Conservation (phyloP, 441 rosid species). For the Melastoma candidum region DNA sequence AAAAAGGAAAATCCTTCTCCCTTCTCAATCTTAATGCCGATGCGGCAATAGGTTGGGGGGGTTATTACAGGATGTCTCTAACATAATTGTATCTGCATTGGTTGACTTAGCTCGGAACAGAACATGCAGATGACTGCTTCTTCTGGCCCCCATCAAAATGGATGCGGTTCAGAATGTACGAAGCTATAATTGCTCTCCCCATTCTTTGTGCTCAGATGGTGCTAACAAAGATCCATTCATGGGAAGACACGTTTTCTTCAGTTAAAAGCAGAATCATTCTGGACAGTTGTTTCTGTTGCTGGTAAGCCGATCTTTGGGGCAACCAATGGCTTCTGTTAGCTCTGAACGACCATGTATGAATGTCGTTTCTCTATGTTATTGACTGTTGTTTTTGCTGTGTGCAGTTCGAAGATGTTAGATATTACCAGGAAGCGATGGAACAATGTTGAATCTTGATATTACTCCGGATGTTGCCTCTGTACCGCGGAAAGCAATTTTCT, state of each 20-base stretch:
- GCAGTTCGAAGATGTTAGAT: conserved; percentile 43
- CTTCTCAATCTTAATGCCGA: conserved; percentile 33
- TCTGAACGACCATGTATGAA: not conserved
- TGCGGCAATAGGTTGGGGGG: too few relatives aligned
- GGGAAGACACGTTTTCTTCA: conserved; percentile 47
- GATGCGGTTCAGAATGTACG: conserved; percentile 49
- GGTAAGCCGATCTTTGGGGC: conserved; percentile 27
- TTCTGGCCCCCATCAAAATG: conserved; percentile 43
- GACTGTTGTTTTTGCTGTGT: conserved; percentile 8
- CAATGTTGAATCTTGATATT: conserved; percentile 29
- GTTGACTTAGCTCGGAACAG: conserved; percentile 33
- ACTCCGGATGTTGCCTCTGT: conserved; percentile 30
- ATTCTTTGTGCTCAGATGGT: conserved; percentile 13
- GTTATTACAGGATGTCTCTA: conserved; percentile 2
- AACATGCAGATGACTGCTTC: conserved; percentile 38
- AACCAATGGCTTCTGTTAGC: not conserved
- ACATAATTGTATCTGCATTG: conserved; percentile 37
- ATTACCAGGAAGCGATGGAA: conserved; percentile 50
- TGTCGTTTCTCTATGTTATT: too few relatives aligned
- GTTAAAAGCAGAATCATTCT: conserved; percentile 45
- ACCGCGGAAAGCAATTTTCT: conserved; percentile 27
- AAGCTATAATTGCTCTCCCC: conserved; percentile 4
- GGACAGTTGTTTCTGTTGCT: conserved; percentile 47
- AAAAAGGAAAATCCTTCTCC: conserved; percentile 15
- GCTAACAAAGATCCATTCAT: conserved; percentile 40